Conservation (phyloP, 2,329 filamentous ascomycete species). For the Colletotrichum tropicale region DNA sequence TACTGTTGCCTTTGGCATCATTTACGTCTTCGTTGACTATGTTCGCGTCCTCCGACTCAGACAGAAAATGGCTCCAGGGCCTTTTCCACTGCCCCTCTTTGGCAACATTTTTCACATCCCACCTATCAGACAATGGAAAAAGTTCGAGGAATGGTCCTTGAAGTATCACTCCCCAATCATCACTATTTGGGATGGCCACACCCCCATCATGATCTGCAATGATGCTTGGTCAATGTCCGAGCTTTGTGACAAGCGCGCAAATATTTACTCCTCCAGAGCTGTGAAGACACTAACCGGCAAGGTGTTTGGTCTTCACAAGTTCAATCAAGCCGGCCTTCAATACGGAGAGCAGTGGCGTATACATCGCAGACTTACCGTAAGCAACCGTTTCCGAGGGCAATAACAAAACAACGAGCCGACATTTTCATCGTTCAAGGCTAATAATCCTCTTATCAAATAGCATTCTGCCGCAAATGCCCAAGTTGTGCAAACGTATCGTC, state of each 20-base stretch:
- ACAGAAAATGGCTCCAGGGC: neutral
- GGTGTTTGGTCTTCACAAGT: neutral
- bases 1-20: neutral
- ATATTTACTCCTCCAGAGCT: neutral
- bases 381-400: neutral
- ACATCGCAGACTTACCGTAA: neutral
- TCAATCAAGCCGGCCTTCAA: neutral
- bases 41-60: neutral
- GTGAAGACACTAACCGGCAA: neutral
- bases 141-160: neutral
- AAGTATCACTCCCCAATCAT: neutral
- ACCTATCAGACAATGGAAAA: neutral
- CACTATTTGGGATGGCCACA: neutral
- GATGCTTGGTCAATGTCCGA: neutral
- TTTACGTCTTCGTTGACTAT: neutral
- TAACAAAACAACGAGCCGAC: neutral
- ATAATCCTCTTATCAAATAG: neutral
- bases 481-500: neutral
- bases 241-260: neutral
- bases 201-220: neutral
- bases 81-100: neutral
- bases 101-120: neutral
- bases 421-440: neutral
- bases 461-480: neutral
- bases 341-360: neutral